A percentile compares a stretch with the other conserved stretches of the same genome.
These are phyloP conservation scores for Ustilago hordei DNA, from an alignment of 1,284 basidiomycete genomes.

Conservation along the genomic window DNA sequence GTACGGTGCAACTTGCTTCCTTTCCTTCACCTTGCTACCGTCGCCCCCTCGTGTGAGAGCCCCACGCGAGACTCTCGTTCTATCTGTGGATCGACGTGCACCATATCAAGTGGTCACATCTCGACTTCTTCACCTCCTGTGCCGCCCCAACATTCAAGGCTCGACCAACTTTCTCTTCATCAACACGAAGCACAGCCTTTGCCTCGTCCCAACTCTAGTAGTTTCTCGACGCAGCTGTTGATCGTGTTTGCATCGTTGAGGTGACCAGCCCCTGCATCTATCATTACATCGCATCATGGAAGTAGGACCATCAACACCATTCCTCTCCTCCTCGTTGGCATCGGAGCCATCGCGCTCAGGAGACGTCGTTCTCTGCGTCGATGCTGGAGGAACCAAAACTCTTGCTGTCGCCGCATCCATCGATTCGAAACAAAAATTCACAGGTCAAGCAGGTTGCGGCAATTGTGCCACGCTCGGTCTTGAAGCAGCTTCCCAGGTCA, in stretches of 20 bases:
- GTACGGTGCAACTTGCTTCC: background rate
- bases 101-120: slow-evolving; percentile 18
- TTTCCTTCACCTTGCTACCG: background rate
- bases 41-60: background rate
- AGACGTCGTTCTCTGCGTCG: slow-evolving; percentile 47
- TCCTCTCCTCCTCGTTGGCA: background rate
- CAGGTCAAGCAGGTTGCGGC: slow-evolving; percentile 49
- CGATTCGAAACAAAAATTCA: slow-evolving; percentile 32
- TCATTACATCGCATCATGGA: slow-evolving; percentile 15
- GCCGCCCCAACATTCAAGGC: background rate
- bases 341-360: slow-evolving; percentile 15
- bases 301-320: slow-evolving; percentile 25
- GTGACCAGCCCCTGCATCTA: background rate
- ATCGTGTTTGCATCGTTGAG: too few relatives aligned
- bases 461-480: slow-evolving; percentile 50
- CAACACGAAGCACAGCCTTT: background rate
- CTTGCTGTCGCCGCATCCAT: slow-evolving; percentile 39
- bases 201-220: too few relatives aligned
- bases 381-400: slow-evolving; percentile 54
- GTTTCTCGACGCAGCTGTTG: too few relatives aligned
- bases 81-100: background rate
- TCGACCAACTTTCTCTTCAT: background rate
- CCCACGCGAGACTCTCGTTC: background rate
- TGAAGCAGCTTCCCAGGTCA: slow-evolving; percentile 43
- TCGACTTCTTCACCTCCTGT: background rate